Evolutionary conservation across 2,329 filamentous ascomycete species (phyloP).

Genomic region (Fusarium humuli): DNA sequence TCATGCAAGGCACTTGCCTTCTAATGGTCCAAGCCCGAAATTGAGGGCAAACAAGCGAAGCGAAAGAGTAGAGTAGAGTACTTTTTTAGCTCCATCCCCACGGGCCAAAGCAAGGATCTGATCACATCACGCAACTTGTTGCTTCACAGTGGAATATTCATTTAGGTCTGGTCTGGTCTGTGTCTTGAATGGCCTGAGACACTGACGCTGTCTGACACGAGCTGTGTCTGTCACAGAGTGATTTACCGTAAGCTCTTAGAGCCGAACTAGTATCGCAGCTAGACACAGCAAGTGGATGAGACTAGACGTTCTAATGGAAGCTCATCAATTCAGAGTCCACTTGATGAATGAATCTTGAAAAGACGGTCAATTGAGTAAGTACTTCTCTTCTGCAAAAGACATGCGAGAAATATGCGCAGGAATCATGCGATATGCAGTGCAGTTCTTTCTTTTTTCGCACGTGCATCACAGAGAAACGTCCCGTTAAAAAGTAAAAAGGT

Average conservation of each 20-base stretch:
- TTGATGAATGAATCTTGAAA: not conserved
- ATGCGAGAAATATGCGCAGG: not conserved
- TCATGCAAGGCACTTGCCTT: conserved; percentile 17
- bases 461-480: conserved; percentile 11
- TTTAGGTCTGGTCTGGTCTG: not conserved
- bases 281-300: conserved; percentile 13
- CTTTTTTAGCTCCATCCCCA: conserved; percentile 13
- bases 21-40: conserved; percentile 31
- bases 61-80: not conserved
- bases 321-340: not conserved
- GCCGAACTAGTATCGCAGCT: not conserved
- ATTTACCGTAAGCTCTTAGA: conserved; percentile 1
- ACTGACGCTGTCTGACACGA: conserved; percentile 21
- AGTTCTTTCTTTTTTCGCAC: conserved; percentile 23
- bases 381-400: not conserved
- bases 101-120: not conserved
- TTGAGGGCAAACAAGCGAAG: conserved; percentile 18
- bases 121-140: conserved; percentile 25
- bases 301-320: conserved; percentile 9
- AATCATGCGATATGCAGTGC: not conserved
- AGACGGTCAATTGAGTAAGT: conserved; percentile 8
- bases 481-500: not conserved
- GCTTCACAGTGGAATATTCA: not conserved
- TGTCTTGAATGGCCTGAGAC: conserved; percentile 18
- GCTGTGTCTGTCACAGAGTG: conserved; percentile 10